Conservation (phyloP, 495 filamentous ascomycete species). For the Penicillium angulare region DNA sequence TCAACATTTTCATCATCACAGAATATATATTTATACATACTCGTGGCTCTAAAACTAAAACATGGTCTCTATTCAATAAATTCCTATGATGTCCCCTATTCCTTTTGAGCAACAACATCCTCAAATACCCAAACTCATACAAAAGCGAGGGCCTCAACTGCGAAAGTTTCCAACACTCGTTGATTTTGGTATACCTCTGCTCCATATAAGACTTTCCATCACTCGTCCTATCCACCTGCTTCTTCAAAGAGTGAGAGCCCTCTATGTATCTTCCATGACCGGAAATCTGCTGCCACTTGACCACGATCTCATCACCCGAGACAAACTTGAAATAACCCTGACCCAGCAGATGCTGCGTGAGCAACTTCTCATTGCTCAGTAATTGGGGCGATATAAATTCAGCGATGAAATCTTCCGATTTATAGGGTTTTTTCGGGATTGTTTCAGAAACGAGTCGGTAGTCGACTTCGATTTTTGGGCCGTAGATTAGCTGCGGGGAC, state of each 20-base stretch:
- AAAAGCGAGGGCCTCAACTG: not conserved
- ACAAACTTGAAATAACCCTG: slow-evolving; percentile 27
- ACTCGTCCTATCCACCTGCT: not conserved
- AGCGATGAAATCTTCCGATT: slow-evolving; percentile 19
- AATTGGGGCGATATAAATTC: slow-evolving; percentile 21
- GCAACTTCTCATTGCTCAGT: slow-evolving; percentile 22
- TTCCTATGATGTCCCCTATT: too few relatives aligned
- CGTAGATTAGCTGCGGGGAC: too few relatives aligned
- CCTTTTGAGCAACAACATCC: too few relatives aligned
- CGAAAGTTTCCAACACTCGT: slow-evolving; percentile 1
- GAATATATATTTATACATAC: too few relatives aligned
- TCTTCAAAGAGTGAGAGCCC: not conserved
- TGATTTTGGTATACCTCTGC: not conserved
- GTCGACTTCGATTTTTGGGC: too few relatives aligned
- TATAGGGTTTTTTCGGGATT: too few relatives aligned
- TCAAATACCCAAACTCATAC: too few relatives aligned
- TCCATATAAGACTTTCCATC: not conserved
- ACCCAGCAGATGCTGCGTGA: slow-evolving; percentile 28
- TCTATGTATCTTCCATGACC: slow-evolving; percentile 18
- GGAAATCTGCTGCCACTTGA: slow-evolving; percentile 28
- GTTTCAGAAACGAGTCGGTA: too few relatives aligned
- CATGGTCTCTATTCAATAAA: too few relatives aligned
- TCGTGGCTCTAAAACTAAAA: too few relatives aligned
- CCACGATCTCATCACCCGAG: slow-evolving; percentile 19
- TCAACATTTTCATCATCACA: too few relatives aligned